These are phyloP conservation scores for Colletotrichum karsti DNA, from an alignment of 2,329 filamentous ascomycete genomes.

Conservation along the genomic window DNA sequence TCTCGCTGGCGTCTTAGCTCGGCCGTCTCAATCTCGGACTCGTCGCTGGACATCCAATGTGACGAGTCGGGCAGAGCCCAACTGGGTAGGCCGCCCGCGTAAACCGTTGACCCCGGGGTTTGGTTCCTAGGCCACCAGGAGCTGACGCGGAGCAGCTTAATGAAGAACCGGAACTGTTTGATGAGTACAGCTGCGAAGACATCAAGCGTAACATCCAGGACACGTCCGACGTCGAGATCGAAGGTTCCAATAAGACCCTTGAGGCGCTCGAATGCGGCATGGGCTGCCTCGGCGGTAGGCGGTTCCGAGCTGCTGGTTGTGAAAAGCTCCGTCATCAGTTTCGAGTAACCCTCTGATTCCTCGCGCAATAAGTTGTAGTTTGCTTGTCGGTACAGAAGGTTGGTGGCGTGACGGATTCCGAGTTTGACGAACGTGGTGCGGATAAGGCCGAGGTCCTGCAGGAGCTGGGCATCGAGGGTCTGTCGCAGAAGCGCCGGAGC, in stretches of 20 bases:
- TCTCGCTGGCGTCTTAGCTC: constrained; percentile 73
- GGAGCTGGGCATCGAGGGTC: constrained; percentile 80
- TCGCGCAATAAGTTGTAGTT: constrained; percentile 97
- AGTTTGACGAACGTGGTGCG: constrained; percentile 85
- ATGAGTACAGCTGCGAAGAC: constrained; percentile 94
- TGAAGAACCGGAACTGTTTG: constrained; percentile 92
- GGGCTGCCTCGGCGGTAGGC: constrained; percentile 78
- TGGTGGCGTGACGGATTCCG: constrained; percentile 89
- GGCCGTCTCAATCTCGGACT: constrained; percentile 70
- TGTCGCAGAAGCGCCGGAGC: constrained; percentile 78
- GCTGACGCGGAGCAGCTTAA: constrained; percentile 89
- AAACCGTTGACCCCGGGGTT: constrained; percentile 48
- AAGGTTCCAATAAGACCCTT: constrained; percentile 97
- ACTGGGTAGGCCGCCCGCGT: constrained; percentile 75
- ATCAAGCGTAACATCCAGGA: constrained; percentile 92
- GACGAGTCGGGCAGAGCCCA: constrained; percentile 83
- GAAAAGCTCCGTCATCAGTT: constrained; percentile 94
- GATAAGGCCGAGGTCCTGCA: constrained; percentile 82
- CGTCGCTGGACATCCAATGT: constrained; percentile 70
- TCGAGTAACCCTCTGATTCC: constrained; percentile 96
- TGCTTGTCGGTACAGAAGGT: constrained; percentile 91
- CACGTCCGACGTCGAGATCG: constrained; percentile 93
- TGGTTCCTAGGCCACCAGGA: constrained; percentile 92
- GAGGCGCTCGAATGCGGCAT: constrained; percentile 88
- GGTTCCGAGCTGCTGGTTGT: constrained; percentile 81